These are phyloP conservation scores for Kazachstania kunashirensis DNA, from an alignment of 805 yeast species.

Conservation along the genomic window DNA sequence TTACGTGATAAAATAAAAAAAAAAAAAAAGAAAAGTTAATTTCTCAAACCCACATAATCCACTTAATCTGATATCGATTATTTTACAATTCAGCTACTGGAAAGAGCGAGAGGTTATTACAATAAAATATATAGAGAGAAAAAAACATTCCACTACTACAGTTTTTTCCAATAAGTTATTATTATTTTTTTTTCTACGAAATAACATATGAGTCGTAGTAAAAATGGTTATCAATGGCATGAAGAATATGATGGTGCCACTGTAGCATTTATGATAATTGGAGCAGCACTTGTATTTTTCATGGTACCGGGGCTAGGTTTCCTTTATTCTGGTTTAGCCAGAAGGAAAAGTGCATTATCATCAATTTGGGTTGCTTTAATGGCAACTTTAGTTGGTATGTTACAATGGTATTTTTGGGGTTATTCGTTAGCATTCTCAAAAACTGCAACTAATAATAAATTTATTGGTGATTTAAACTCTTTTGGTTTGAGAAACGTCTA, in stretches of 20 bases:
- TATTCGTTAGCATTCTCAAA: constrained; percentile 79
- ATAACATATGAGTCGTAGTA: constrained; percentile 4
- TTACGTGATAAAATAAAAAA: too few relatives aligned
- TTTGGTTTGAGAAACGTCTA: constrained; percentile 74
- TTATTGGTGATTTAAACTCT: constrained; percentile 75
- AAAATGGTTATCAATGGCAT: constrained; percentile 17
- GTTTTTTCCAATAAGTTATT: too few relatives aligned
- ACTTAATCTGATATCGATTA: too few relatives aligned
- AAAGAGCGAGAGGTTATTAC: too few relatives aligned
- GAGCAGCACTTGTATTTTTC: constrained; percentile 66
- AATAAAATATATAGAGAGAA: too few relatives aligned
- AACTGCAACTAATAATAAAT: constrained; percentile 64
- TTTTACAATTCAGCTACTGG: too few relatives aligned
- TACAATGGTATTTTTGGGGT: constrained; percentile 99
- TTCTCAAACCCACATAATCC: too few relatives aligned
- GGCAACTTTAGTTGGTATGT: constrained; percentile 61
- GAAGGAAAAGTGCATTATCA: constrained; percentile 82
- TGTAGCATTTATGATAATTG: constrained; percentile 44
- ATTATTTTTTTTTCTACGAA: too few relatives aligned
- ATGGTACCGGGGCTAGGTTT: constrained; percentile 96
- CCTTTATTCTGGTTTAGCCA: constrained; percentile 80
- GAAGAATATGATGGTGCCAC: constrained; percentile 39
- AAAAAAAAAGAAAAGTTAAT: too few relatives aligned
- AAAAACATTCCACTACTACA: too few relatives aligned
- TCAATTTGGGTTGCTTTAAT: constrained; percentile 73